Percentiles rank a stretch among this genome's conserved stretches.
Evolutionary conservation across 306 rosid species (phyloP).

Genomic region (Quercus ilex): DNA sequence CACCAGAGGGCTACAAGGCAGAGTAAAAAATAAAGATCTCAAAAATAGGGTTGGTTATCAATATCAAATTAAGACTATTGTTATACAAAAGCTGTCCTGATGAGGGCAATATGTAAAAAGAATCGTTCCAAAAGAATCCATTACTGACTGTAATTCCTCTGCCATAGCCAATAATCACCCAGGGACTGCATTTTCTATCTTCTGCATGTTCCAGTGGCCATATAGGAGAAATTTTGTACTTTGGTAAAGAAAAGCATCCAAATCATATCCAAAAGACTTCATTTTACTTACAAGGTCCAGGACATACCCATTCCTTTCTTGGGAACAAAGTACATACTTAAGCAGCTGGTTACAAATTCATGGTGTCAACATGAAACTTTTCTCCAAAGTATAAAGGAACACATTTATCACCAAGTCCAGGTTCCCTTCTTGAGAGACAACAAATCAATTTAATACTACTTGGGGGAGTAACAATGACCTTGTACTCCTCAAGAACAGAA

Average conservation of each 20-base stretch:
- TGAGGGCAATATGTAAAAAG: not conserved
- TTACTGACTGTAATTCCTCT: not conserved
- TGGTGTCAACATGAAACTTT: slow-evolving; percentile 41
- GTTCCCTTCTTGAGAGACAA: slow-evolving; percentile 35
- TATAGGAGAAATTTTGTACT: slow-evolving; percentile 30
- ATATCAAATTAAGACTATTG: not conserved
- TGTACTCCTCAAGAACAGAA: slow-evolving; percentile 59
- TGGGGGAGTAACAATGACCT: slow-evolving; percentile 49
- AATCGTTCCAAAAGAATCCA: not conserved
- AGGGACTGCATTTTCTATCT: not conserved
- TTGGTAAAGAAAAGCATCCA: slow-evolving; percentile 15
- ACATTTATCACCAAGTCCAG: slow-evolving; percentile 52
- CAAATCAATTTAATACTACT: slow-evolving; percentile 68
- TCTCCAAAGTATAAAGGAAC: slow-evolving; percentile 59
- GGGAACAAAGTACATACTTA: slow-evolving; percentile 28
- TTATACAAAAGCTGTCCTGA: not conserved
- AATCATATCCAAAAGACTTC: slow-evolving; percentile 47
- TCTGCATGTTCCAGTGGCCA: not conserved
- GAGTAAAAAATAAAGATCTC: not conserved
- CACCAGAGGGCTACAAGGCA: not conserved
- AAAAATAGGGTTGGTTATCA: not conserved
- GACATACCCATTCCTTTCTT: slow-evolving; percentile 37
- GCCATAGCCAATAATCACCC: not conserved
- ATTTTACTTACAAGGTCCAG: slow-evolving; percentile 45
- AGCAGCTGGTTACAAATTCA: slow-evolving; percentile 40